Base-by-base conservation (phyloP, 768 basidiomycete genomes). In the Cytidiella melzeri region DNA sequence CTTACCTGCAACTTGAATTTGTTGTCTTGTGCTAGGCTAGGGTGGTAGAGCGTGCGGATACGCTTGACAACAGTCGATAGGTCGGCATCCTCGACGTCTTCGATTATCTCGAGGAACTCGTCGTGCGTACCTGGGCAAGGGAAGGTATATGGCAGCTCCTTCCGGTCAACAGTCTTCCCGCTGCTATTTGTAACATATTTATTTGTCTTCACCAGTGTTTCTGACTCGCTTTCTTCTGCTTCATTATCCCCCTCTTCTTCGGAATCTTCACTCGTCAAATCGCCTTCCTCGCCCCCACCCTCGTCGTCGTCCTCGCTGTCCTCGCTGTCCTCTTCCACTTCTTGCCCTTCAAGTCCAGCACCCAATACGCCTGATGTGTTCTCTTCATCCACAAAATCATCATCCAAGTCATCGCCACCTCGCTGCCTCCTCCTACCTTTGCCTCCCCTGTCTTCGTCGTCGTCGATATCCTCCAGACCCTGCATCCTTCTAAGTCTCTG, bases 371-470 rank as follows among this genome's bases (percentile, higher is more conserved):
- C 53, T 56, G 30, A 56, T 34, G 24, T 13, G 18, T 30, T 59
- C 53, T 51, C 60, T 19, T 62, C 60, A 20, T 59, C 64, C 25
- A 55, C 53, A 26, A 69, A 61, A 53, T 87, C 92, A 61, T 94
- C 92, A 57, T 95, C 93, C n/a, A 90, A 92, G 39, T 95, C 65
- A 61, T 96, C 94, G 65, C 97, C 95, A 1, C 79, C 88, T 36
- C 81, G 91, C 43, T 73, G 67, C n/a, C 69, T 58, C 43, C 76
- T 63, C 57, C 65, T 66, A 59, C 57, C 63, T 30, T 64, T 60
- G 26, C 59, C 59, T 34, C 62, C 72, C 34, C 78, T 83, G 15
- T 80, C 83, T 20, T 83, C 85, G 48, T 77, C 79, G 37, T 81
- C 84, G 48, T 73, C 79, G 38, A 80, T 69, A 27, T 69, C 81